A percentile compares a stretch with the other conserved stretches of the same genome.
These are phyloP conservation scores for Chloris gayana DNA, from an alignment of 176 grass and related monocot genomes.

Conservation along the genomic window DNA sequence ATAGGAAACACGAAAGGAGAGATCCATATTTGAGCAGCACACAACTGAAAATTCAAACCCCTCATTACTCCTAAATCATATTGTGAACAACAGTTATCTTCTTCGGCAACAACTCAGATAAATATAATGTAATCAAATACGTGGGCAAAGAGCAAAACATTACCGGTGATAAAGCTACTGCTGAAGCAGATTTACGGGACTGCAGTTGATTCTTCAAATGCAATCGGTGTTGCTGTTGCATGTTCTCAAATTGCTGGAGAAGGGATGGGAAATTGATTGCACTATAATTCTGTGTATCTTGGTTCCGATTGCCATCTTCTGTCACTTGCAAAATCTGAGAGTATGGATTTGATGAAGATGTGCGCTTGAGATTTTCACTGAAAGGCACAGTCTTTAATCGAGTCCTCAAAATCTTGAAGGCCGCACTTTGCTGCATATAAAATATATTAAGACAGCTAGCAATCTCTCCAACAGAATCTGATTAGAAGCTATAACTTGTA, in stretches of 20 bases:
- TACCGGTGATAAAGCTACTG: constrained; percentile 52
- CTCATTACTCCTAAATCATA: neutral
- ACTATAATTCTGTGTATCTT: constrained; percentile 63
- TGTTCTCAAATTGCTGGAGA: constrained; percentile 75
- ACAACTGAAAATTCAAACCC: neutral
- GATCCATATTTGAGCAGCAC: neutral
- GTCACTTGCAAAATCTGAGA: constrained; percentile 74
- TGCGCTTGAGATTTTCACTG: constrained; percentile 67
- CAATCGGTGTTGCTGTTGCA: constrained; percentile 68
- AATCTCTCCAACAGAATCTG: neutral
- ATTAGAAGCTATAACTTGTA: neutral
- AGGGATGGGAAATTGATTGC: constrained; percentile 76
- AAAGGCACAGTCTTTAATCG: constrained; percentile 94
- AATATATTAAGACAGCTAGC: constrained; percentile 29
- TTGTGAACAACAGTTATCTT: neutral
- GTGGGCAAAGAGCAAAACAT: constrained; percentile 22
- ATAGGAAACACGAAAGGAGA: no score
- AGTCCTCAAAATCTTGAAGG: constrained; percentile 94
- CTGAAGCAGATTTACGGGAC: constrained; percentile 46
- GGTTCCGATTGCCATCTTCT: constrained; percentile 69
- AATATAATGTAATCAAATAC: constrained; percentile 18
- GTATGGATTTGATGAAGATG: constrained; percentile 64
- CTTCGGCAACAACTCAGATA: neutral
- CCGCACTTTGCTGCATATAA: constrained; percentile 81
- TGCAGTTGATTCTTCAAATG: constrained; percentile 61